Evolutionary conservation across 345 rosid species (phyloP).

Genomic region (Odontarrhena argentea): DNA sequence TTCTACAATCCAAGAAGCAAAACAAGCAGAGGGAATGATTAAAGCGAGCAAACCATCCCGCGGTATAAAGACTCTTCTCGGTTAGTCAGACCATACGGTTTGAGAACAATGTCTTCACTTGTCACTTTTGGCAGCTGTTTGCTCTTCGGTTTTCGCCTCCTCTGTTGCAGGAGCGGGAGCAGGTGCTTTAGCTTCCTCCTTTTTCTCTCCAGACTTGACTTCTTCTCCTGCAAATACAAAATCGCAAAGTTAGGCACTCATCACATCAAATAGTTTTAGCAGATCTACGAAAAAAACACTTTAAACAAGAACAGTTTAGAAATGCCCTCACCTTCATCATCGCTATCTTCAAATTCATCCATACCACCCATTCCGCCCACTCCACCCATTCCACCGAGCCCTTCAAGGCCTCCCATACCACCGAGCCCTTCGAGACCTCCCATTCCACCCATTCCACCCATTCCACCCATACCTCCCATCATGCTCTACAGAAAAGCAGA

Average conservation of each 20-base stretch:
- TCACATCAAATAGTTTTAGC: neutral
- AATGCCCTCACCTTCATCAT: slow-evolving; percentile 71
- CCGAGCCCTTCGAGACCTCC: slow-evolving; percentile 43
- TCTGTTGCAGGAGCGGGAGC: slow-evolving; percentile 17
- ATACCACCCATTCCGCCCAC: slow-evolving; percentile 45
- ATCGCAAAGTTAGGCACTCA: neutral
- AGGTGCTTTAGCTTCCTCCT: slow-evolving; percentile 30
- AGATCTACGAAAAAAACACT: neutral
- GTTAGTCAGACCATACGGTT: slow-evolving; percentile 21
- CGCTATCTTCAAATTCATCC: slow-evolving; percentile 85
- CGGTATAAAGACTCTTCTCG: slow-evolving; percentile 27
- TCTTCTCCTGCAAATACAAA: slow-evolving; percentile 36
- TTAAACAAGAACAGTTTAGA: neutral
- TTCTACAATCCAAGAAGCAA: slow-evolving; percentile 27
- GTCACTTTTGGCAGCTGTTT: slow-evolving; percentile 23
- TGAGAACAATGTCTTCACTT: slow-evolving; percentile 27
- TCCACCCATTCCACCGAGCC: slow-evolving; percentile 39
- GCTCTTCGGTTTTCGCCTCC: slow-evolving; percentile 23
- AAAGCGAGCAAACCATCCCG: slow-evolving; percentile 23
- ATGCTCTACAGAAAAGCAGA: slow-evolving; percentile 35
- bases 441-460: slow-evolving; percentile 43
- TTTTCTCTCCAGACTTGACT: slow-evolving; percentile 27
- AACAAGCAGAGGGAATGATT: slow-evolving; percentile 7
- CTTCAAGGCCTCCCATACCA: slow-evolving; percentile 26
- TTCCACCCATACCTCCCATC: slow-evolving; percentile 31